These are phyloP conservation scores for Paecilomyces fulvus DNA, from an alignment of 2,329 filamentous ascomycete species.

Conservation along the genomic window DNA sequence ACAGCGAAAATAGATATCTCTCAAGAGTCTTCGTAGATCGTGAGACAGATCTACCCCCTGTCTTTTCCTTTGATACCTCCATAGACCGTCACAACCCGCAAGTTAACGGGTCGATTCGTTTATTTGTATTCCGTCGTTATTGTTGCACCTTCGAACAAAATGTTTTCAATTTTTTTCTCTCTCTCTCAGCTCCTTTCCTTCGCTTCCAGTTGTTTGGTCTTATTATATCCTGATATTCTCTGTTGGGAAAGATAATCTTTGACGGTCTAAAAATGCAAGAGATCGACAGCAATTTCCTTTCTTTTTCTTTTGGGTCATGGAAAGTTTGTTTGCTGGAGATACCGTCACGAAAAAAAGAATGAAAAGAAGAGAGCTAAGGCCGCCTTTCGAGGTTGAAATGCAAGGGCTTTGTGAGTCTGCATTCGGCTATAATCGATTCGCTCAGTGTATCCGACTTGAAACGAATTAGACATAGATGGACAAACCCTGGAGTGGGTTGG, in stretches of 20 bases:
- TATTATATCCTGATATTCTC: neutral
- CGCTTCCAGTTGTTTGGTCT: neutral
- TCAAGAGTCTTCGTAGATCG: constrained; percentile 9
- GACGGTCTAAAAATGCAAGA: neutral
- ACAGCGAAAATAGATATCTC: neutral
- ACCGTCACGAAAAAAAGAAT: neutral
- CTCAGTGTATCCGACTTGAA: neutral
- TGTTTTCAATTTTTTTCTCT: neutral
- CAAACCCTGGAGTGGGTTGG: neutral
- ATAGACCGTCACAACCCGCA: constrained; percentile 19
- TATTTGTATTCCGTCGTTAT: neutral
- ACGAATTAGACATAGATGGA: neutral
- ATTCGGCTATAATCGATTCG: neutral
- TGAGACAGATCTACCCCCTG: constrained; percentile 16
- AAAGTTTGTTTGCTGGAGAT: neutral
- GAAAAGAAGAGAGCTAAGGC: neutral
- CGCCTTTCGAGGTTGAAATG: neutral
- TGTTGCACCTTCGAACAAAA: neutral
- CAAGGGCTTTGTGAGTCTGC: neutral
- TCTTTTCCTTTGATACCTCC: constrained; percentile 20
- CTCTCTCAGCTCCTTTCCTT: neutral
- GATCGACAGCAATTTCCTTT: neutral
- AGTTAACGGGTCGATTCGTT: constrained; percentile 10
- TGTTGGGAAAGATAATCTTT: neutral
- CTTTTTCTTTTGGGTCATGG: neutral